Evolutionary conservation across 805 yeast species (phyloP).

Genomic region (Ascoidea asiatica): DNA sequence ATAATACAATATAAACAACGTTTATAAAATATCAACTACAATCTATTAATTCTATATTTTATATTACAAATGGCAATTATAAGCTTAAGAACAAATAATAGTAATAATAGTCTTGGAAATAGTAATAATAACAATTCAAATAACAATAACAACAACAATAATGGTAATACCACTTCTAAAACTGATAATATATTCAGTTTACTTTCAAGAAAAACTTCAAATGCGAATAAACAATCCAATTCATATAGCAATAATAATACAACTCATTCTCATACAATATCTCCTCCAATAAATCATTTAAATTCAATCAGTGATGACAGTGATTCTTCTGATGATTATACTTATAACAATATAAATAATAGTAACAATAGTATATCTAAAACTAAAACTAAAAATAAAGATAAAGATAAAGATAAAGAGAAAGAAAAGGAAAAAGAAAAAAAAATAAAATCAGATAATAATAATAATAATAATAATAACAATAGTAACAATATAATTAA

Average conservation of each 20-base stretch:
- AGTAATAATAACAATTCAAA: neutral
- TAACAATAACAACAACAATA: neutral
- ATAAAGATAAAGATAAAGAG: neutral
- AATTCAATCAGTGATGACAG: constrained; percentile 21
- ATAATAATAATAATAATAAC: too few species aligned
- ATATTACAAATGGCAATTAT: too few species aligned
- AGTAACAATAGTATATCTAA: neutral
- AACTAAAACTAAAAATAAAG: neutral
- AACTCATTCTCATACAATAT: neutral
- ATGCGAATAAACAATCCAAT: constrained; percentile 14
- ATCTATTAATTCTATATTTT: too few species aligned
- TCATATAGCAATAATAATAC: constrained; percentile 13
- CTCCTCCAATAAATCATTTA: constrained; percentile 4
- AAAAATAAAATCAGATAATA: too few species aligned
- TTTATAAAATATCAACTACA: too few species aligned
- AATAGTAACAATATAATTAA: too few species aligned
- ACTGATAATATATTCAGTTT: neutral
- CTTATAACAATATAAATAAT: neutral
- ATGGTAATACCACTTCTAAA: neutral
- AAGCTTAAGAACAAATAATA: too few species aligned
- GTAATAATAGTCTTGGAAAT: neutral
- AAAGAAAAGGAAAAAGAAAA: too few species aligned
- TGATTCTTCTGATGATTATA: constrained; percentile 15
- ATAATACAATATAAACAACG: too few species aligned
- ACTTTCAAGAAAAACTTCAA: constrained; percentile 10